Evolutionary conservation across 2,329 filamentous ascomycete genomes (phyloP).

Genomic region (Ophiobolus disseminans): DNA sequence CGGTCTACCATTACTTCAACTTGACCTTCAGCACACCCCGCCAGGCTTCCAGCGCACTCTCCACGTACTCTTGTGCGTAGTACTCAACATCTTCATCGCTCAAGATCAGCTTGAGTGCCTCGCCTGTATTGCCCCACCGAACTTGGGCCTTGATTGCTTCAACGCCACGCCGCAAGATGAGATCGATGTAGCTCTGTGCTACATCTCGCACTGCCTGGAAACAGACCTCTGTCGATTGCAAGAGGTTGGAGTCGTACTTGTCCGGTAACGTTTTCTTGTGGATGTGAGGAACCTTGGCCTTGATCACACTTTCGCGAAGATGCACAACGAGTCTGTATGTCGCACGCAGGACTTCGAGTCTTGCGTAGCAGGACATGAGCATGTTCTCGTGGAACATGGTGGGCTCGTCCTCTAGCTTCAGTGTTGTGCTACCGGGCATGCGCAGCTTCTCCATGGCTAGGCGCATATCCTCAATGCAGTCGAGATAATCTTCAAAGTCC

Average conservation of each 20-base stretch:
- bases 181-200: slow-evolving; percentile 23
- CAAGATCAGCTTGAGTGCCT: slow-evolving; percentile 26
- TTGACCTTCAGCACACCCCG: slow-evolving; percentile 42
- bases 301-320: slow-evolving; percentile 22
- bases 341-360: slow-evolving; percentile 31
- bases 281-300: slow-evolving; percentile 25
- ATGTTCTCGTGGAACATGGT: slow-evolving; percentile 32
- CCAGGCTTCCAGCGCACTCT: slow-evolving; percentile 41
- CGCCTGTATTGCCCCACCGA: slow-evolving; percentile 31
- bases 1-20: too few species aligned
- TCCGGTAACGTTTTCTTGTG: slow-evolving; percentile 21
- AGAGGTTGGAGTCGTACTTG: slow-evolving; percentile 19
- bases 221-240: slow-evolving; percentile 14
- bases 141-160: slow-evolving; percentile 31
- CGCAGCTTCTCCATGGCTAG: slow-evolving; percentile 18
- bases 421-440: slow-evolving; percentile 7
- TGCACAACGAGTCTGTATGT: slow-evolving; percentile 20
- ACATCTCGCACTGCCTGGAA: slow-evolving; percentile 22
- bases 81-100: slow-evolving; percentile 28
- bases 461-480: slow-evolving; percentile 12
- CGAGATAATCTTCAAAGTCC: background rate
- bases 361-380: slow-evolving; percentile 31
- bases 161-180: slow-evolving; percentile 28
- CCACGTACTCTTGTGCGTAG: slow-evolving; percentile 41
- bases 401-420: slow-evolving; percentile 18